phyloP scores from a whole-genome alignment of 1,139 yeast genomes.

The Debaryomyces fabryi region DNA sequence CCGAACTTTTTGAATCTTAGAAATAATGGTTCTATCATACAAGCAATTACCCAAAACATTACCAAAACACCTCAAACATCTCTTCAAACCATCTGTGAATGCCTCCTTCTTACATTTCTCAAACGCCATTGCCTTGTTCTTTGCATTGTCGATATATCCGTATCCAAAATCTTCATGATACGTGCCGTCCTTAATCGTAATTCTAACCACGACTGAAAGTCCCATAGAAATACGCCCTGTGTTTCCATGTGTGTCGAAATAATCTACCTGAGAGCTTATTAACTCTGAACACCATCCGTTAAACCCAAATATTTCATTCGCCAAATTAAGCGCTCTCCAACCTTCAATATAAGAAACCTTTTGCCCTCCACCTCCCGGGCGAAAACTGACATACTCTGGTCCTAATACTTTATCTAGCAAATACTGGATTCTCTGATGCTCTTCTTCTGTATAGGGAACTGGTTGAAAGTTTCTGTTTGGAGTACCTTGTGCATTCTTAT shows the following conservation, averaged over 20 bases:
- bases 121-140: conserved; percentile 70
- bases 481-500: background rate
- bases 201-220: conserved; percentile 69
- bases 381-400: conserved; percentile 82
- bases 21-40: conserved; percentile 66
- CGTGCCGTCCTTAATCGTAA: conserved; percentile 73
- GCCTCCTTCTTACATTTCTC: conserved; percentile 85
- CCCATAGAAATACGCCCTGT: conserved; percentile 62
- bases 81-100: conserved; percentile 75
- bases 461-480: conserved; percentile 4
- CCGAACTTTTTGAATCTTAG: conserved; percentile 56
- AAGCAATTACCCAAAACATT: conserved; percentile 80
- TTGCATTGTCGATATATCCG: conserved; percentile 75
- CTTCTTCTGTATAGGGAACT: conserved; percentile 42
- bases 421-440: conserved; percentile 39
- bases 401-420: conserved; percentile 70
- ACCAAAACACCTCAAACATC: conserved; percentile 79
- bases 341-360: conserved; percentile 77
- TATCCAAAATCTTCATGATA: conserved; percentile 82
- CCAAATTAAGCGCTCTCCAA: conserved; percentile 76
- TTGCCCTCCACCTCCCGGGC: conserved; percentile 77
- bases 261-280: conserved; percentile 67
- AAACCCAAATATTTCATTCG: conserved; percentile 80
- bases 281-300: conserved; percentile 82
- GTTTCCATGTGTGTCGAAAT: conserved; percentile 61